phyloP scores from a whole-genome alignment of 495 filamentous ascomycete species.

The Penicillium fimorum region DNA sequence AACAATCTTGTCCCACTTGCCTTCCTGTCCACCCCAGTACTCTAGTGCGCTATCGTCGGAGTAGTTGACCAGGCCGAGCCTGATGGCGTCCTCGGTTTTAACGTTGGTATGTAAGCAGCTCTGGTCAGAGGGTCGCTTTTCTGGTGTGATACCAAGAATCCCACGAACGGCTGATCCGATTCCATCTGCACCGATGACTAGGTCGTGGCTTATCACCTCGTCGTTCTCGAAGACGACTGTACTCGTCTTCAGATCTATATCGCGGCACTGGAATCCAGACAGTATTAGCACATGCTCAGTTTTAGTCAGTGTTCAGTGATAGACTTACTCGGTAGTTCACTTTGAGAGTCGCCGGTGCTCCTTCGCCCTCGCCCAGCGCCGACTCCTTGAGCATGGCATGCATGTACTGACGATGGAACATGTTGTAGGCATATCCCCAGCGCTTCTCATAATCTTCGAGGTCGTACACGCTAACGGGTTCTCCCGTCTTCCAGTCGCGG shows the following conservation, averaged over 20 bases:
- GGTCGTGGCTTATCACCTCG: constrained; percentile 31
- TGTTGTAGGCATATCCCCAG: constrained; percentile 52
- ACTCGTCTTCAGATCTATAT: constrained; percentile 37
- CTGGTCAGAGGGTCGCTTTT: constrained; percentile 43
- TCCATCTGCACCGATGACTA: constrained; percentile 47
- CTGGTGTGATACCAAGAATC: constrained; percentile 43
- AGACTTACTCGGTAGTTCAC: constrained; percentile 43
- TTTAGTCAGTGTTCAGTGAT: too few species aligned
- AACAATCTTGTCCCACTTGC: constrained; percentile 51
- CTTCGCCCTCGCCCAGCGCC: constrained; percentile 44
- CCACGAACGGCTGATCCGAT: constrained; percentile 45
- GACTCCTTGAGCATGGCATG: constrained; percentile 53
- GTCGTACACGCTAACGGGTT: constrained; percentile 45
- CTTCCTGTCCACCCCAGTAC: constrained; percentile 51
- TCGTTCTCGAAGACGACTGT: constrained; percentile 41
- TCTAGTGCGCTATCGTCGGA: constrained; percentile 44
- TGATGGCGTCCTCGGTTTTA: constrained; percentile 40
- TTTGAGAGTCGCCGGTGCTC: constrained; percentile 38
- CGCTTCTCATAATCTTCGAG: constrained; percentile 44
- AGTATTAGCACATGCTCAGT: not conserved
- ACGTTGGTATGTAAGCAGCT: constrained; percentile 50
- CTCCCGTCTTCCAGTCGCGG: constrained; percentile 48
- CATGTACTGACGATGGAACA: constrained; percentile 58
- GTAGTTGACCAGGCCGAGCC: constrained; percentile 44
- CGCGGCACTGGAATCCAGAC: constrained; percentile 26